These are phyloP conservation scores for Ambrosia trifida DNA, from an alignment of 129 eudicot genomes.

Conservation along the genomic window DNA sequence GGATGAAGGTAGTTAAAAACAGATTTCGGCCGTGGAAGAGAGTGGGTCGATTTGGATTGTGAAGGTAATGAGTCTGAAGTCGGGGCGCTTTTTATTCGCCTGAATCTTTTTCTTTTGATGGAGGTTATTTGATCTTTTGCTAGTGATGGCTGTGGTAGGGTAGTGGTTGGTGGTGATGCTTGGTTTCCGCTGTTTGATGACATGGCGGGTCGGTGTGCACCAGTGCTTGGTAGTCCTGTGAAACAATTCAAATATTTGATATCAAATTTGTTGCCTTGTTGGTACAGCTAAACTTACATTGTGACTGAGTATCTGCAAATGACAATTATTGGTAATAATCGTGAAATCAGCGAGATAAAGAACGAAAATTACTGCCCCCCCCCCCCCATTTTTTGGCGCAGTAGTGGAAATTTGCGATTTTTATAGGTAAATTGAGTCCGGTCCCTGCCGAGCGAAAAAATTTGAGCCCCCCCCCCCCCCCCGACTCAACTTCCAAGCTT, in stretches of 20 bases:
- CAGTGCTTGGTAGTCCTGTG: slow-evolving; percentile 4
- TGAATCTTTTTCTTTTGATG: slow-evolving; percentile 58
- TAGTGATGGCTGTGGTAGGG: slow-evolving; percentile 16
- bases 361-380: not conserved
- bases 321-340: not conserved
- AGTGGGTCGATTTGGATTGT: slow-evolving; percentile 24
- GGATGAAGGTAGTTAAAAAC: slow-evolving; percentile 57
- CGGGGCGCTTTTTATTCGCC: slow-evolving; percentile 80
- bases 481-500: no score
- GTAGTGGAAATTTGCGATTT: no score
- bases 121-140: slow-evolving; percentile 24
- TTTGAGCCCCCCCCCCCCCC: no score
- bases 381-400: no score
- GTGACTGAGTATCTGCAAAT: not conserved
- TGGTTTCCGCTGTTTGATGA: slow-evolving; percentile 8
- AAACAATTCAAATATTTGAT: not conserved
- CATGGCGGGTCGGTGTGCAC: slow-evolving; percentile 9
- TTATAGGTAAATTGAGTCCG: no score
- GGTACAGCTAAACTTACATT: not conserved
- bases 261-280: not conserved
- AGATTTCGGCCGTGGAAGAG: slow-evolving; percentile 37
- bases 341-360: not conserved
- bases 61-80: slow-evolving; percentile 42
- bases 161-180: not conserved
- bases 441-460: no score